A percentile compares a stretch with the other conserved stretches of the same genome.
phyloP scores from a whole-genome alignment of 1,284 basidiomycete genomes.

The Schizophyllum amplum region DNA sequence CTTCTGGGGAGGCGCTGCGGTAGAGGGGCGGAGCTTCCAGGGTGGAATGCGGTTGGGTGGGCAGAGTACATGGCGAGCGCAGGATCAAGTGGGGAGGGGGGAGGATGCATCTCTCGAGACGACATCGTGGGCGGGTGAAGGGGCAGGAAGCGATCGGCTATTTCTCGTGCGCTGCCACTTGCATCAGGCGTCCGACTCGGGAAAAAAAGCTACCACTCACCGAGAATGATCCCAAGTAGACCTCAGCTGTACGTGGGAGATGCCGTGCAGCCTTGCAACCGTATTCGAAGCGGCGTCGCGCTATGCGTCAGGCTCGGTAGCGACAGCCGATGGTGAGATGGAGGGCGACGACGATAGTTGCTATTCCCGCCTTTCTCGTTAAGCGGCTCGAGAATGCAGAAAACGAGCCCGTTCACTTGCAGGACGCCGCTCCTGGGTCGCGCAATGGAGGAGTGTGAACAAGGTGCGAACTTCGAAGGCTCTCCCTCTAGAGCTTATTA shows the following conservation, averaged over 20 bases:
- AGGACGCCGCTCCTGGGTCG: too few species aligned
- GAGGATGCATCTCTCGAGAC: conserved; percentile 35
- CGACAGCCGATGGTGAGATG: background rate
- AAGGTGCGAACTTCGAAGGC: too few species aligned
- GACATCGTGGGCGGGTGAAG: conserved; percentile 28
- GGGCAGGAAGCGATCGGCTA: conserved; percentile 23
- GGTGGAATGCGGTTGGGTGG: conserved; percentile 25
- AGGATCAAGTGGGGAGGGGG: conserved; percentile 57
- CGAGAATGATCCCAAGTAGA: background rate
- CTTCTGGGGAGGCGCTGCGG: conserved; percentile 33
- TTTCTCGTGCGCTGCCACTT: background rate
- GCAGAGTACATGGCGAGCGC: conserved; percentile 50
- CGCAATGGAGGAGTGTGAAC: background rate
- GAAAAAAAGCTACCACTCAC: background rate
- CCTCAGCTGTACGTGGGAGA: too few species aligned
- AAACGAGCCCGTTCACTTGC: background rate
- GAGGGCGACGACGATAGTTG: background rate
- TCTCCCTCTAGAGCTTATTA: too few species aligned
- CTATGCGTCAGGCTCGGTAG: background rate
- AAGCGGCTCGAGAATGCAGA: background rate
- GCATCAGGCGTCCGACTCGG: background rate
- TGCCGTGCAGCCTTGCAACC: too few species aligned
- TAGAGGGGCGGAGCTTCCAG: conserved; percentile 14
- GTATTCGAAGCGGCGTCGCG: background rate
- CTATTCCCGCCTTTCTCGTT: background rate